Base-by-base conservation (phyloP, 1,284 basidiomycete species). In the Mycosarcoma mackinlayi region DNA sequence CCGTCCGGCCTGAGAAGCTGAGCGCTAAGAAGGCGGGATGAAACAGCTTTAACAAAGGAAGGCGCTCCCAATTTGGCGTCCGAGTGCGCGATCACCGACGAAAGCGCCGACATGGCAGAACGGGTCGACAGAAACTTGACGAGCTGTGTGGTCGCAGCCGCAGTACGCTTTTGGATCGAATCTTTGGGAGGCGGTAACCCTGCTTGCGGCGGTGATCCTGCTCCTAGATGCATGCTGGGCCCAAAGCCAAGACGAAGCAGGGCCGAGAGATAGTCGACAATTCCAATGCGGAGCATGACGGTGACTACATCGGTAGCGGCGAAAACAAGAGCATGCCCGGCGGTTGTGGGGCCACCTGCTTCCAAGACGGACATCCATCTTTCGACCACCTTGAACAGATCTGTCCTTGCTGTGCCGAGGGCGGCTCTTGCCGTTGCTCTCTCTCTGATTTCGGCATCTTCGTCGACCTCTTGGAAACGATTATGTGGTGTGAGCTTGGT, bases 1-100 rank as follows among this genome's bases (percentile, higher is more conserved):
- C 79, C 80, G n/a, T 79, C 77, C 1, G 75, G 65, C 6, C 80
- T 49, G 8, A 81, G 51, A 2, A 82, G 73, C 52, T 81, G 80
- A 14, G 70, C 68, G 7, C 73, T 68, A 6, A 76, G 54, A 33
- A 82, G 57, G 11, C 75, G 66, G n/a, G 61, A 62, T 0, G 74
- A 68, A 11, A 59, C 34, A 4, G 68, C 13, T 28, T 59, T 64
- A 54, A 78, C 66, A 31, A 76, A 77, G 28, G 51, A 39, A 14
- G 75, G 71, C 7, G 62, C 54, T 25, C 58, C 57, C 1, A 42
- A 65, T 25, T 46, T 62, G 21, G 57, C 48, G 21, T 56, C 46
- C 23, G 54, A 52, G 9, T 58, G 49, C 16, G 57, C 66, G 25
- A 63, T 69, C 27, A 66, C 62, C 9, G 63, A 47, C 6, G 73